phyloP scores from a whole-genome alignment of 1,284 basidiomycete species.

The Lentinula novae-zelandiae region DNA sequence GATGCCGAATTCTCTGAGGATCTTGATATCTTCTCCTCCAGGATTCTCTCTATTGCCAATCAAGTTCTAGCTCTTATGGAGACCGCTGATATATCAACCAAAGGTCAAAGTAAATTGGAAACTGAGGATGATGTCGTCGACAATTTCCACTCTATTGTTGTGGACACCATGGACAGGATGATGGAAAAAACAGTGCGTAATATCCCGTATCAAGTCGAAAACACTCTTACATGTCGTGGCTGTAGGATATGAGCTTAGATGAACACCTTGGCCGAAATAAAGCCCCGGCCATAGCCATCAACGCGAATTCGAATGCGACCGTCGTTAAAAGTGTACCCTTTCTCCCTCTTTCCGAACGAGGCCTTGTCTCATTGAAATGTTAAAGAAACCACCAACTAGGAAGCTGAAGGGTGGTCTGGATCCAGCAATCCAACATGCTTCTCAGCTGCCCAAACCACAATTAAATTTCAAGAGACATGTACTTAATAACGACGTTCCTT shows the following conservation, averaged over 20 bases:
- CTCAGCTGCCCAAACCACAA: constrained; percentile 78
- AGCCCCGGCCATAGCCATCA: constrained; percentile 57
- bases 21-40: constrained; percentile 59
- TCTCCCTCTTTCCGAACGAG: background rate
- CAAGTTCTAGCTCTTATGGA: constrained; percentile 55
- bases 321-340: constrained; percentile 25
- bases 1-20: constrained; percentile 66
- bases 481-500: constrained; percentile 57
- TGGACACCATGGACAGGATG: constrained; percentile 81
- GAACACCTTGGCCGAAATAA: constrained; percentile 72
- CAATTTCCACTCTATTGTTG: constrained; percentile 72
- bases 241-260: constrained; percentile 79
- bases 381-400: constrained; percentile 18
- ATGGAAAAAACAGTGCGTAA: constrained; percentile 77
- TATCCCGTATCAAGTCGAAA: background rate
- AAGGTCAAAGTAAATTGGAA: constrained; percentile 53
- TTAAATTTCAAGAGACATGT: constrained; percentile 56
- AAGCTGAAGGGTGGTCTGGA: constrained; percentile 49
- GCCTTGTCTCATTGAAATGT: constrained; percentile 9
- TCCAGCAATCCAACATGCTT: constrained; percentile 64
- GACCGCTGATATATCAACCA: constrained; percentile 33
- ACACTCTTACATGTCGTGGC: constrained; percentile 4
- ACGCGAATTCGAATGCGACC: constrained; percentile 23
- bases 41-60: constrained; percentile 62
- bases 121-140: constrained; percentile 81